Evolutionary conservation across 352 stramenopile species (phyloP).

Genomic region (Globisporangium cystogenes): DNA sequence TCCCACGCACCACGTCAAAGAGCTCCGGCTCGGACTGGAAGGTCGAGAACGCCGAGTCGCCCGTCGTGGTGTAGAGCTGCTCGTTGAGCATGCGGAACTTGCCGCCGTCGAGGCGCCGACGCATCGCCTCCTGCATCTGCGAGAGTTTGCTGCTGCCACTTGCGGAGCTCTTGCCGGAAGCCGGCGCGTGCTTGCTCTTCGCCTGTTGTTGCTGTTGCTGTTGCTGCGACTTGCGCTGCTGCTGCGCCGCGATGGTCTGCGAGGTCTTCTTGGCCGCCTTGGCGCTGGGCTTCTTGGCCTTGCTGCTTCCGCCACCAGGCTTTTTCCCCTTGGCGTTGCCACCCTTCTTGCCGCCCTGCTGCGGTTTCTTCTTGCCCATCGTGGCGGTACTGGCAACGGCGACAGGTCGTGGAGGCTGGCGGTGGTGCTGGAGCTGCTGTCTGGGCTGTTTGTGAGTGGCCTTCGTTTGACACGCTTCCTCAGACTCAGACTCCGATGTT

Average conservation of each 20-base stretch:
- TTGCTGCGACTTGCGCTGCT: slow-evolving; percentile 3
- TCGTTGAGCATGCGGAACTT: slow-evolving; percentile 99
- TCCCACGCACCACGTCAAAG: slow-evolving; percentile 82
- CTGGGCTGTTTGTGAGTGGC: background rate
- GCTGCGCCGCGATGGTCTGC: slow-evolving; percentile 1
- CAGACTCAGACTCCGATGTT: too few species aligned
- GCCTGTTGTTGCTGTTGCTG: slow-evolving; percentile 1
- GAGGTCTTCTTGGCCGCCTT: slow-evolving; percentile 8
- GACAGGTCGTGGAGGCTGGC: too few species aligned
- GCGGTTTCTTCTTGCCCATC: slow-evolving; percentile 14
- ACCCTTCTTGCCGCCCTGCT: too few species aligned
- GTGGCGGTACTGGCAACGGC: too few species aligned
- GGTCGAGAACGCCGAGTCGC: slow-evolving; percentile 80
- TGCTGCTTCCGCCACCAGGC: background rate
- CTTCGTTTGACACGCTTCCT: background rate
- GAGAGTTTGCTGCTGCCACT: slow-evolving; percentile 33
- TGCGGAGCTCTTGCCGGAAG: slow-evolving; percentile 9
- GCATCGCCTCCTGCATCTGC: slow-evolving; percentile 74
- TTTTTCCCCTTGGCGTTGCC: slow-evolving; percentile 13
- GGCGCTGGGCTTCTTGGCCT: slow-evolving; percentile 12
- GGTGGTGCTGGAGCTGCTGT: background rate
- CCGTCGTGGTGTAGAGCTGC: slow-evolving; percentile 96
- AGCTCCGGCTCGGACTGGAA: slow-evolving; percentile 94
- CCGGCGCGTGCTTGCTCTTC: background rate
- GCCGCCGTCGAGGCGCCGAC: slow-evolving; percentile 87